Evolutionary conservation across 140 eudicot species (phyloP), one percentile per base, ranked within the genome.

Genomic region (Artemisia princeps): DNA sequence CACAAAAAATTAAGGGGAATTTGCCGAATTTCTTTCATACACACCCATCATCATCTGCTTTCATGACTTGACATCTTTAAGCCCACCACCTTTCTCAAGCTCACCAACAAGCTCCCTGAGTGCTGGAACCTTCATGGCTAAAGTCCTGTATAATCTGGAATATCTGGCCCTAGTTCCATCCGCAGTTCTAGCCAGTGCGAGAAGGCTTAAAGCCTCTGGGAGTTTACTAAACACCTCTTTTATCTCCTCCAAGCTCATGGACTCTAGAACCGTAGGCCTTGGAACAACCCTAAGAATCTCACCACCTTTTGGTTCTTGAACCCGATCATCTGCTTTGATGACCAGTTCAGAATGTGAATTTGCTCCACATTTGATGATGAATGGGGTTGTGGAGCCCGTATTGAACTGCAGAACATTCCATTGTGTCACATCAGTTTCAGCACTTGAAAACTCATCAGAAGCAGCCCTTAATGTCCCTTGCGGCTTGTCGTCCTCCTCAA

Each of bases 81-180:
- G 79, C n/a, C 81, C 90, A 28, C 95, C 96, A 45, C 94, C 91
- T 79, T 87, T 90, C 78, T 87, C 97, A 57, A 81, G 87, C 77
- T 91, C 92, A 13, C 85, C 88, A 78, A 85, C 95, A 13, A 91
- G 74, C 80, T 91, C 95, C 81, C 92, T 81, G 65, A 91, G 67
- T 6, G 96, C 91, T 1, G 96, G 97, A 68, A 91, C 96, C 79
- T 91, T 91, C 97, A 87, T 87, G 55, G 96, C 97, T 51, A 91
- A 73, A 49, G 97, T 91, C 66, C 96, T 79, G 74, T 87, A 87
- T 75, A 91, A 58, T 64, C 97, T 80, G 0, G 96, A 91, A 68
- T 91, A 91, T 15, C 97, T 78, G 40, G 97, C 97, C 58, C 95
- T 77, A 24, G 97, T 91, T 48, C 96, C 96, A 59, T 91, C 97